Base-by-base conservation (phyloP, 2,329 filamentous ascomycete species). In the Microthyrium microscopicum region DNA sequence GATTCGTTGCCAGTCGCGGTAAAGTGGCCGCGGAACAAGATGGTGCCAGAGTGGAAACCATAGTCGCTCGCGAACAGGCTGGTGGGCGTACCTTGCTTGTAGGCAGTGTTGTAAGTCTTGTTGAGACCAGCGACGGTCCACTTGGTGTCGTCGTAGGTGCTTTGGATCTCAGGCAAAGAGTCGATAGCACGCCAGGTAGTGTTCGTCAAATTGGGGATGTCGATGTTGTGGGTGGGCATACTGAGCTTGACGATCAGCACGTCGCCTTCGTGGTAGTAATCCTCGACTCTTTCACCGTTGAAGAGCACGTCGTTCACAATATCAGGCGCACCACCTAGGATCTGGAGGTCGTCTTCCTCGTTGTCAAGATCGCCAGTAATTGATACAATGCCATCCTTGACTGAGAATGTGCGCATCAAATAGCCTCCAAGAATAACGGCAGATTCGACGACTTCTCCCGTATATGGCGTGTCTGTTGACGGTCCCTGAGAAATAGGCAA, bases 11-110 rank as follows among this genome's bases (percentile, higher is more conserved):
- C 75, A 1, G 58, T 64, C 4, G 77, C 70, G 1, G 57, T 64
- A 48, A 87, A 85, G 41, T 71, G 62, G 0, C 77, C 79, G 2
- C 78, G 68, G 57, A 70, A 85, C 30, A 85, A 43, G 0, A 84
- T 59, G 1, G 68, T 68, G 3, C 79, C 78, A 0, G 71, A 64
- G 48, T 80, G 63, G 52, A 73, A 85, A 17, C 78, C 78, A 45
- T 85, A 85, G 51, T 85, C 79, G 12, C 68, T 68, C 1, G 63
- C 64, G 44, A 77, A 81, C 0, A 85, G 64, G 3, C 54, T 58
- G 0, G 68, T 72, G 0, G 77, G 72, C 0, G 79, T 84, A 1
- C 58, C 64, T 2, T 76, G 54, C 8, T 56, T 52, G 5, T 55
- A 52, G 13, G 61, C 56, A 0, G 66, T 69, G 49, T 83, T 83